These are phyloP conservation scores for Gossypium arboreum DNA, from an alignment of 345 rosid genomes.

Conservation along the genomic window DNA sequence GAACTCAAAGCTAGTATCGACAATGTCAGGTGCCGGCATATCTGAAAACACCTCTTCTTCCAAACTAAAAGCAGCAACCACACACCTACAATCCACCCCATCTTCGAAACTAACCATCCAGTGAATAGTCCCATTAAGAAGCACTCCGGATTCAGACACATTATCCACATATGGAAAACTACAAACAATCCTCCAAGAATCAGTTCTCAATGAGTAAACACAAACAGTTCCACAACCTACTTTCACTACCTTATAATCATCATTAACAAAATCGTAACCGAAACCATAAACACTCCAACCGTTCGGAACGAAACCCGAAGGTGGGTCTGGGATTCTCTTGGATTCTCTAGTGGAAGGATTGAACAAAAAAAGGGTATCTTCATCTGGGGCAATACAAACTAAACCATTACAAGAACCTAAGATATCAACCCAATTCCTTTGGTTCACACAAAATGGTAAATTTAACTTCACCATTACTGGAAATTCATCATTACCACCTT, in stretches of 20 bases:
- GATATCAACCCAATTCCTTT: constrained; percentile 24
- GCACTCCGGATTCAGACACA: constrained; percentile 27
- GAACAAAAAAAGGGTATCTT: constrained; percentile 31
- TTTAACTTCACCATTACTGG: constrained; percentile 29
- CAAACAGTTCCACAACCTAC: constrained; percentile 17
- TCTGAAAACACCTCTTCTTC: constrained; percentile 31
- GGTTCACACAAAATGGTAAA: background rate
- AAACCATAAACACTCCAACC: constrained; percentile 27
- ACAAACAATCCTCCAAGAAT: constrained; percentile 26
- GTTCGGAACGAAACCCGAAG: background rate
- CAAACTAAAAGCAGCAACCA: constrained; percentile 31
- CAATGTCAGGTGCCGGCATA: constrained; percentile 27
- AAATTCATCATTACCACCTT: background rate
- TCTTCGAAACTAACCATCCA: constrained; percentile 29
- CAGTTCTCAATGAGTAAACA: constrained; percentile 36
- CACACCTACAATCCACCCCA: background rate
- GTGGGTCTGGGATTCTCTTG: constrained; percentile 25
- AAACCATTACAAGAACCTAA: constrained; percentile 46
- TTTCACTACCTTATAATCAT: constrained; percentile 38
- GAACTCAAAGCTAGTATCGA: constrained; percentile 30
- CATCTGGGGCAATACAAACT: constrained; percentile 35
- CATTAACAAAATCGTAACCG: constrained; percentile 26
- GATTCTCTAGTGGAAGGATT: constrained; percentile 45
- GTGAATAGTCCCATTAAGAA: constrained; percentile 31
- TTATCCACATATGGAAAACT: constrained; percentile 19